A percentile compares a stretch with the other conserved stretches of the same genome.
These are phyloP conservation scores for Stephanodiscus minutulus DNA, from an alignment of 108 stramenopile genomes.

Conservation along the genomic window DNA sequence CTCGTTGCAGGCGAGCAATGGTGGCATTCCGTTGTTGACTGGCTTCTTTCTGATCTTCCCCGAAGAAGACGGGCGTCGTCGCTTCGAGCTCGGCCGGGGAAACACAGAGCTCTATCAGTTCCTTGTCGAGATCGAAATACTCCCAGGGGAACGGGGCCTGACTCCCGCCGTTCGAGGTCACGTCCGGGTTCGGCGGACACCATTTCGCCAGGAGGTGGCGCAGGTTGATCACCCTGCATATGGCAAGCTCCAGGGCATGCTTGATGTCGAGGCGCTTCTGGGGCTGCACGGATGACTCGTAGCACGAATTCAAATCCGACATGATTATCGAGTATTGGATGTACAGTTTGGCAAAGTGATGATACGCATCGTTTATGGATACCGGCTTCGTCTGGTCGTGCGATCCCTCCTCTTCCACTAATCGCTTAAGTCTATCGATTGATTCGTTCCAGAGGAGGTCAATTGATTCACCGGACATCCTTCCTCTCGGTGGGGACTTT, in stretches of 20 bases:
- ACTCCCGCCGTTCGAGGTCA: conserved; percentile 22
- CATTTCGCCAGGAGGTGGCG: conserved; percentile 82
- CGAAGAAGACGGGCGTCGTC: conserved; percentile 69
- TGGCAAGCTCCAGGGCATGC: conserved; percentile 72
- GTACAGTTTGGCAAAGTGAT: conserved; percentile 83
- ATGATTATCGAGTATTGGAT: conserved; percentile 75
- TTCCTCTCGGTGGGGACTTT: too few species aligned
- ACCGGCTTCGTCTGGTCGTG: conserved; percentile 18
- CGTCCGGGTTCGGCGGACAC: conserved; percentile 78
- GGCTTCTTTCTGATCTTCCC: conserved; percentile 48
- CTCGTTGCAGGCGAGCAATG: conserved; percentile 53
- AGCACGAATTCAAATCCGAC: conserved; percentile 64
- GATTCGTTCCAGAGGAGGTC: conserved; percentile 46
- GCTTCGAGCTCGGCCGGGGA: conserved; percentile 77
- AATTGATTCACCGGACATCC: conserved; percentile 50
- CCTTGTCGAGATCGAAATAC: conserved; percentile 71
- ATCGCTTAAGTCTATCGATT: conserved; percentile 26
- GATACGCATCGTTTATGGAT: conserved; percentile 65
- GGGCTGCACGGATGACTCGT: conserved; percentile 80
- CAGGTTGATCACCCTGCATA: conserved; percentile 75
- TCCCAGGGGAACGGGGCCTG: conserved; percentile 80
- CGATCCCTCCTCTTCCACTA: conserved; percentile 24
- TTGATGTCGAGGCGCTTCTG: conserved; percentile 87
- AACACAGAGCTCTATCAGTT: conserved; percentile 72
- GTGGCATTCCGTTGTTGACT: conserved; percentile 49